A percentile compares a stretch with the other conserved stretches of the same genome.
Evolutionary conservation across 208 protist species (phyloP).

Genomic region (Acanthamoeba polyphaga): DNA sequence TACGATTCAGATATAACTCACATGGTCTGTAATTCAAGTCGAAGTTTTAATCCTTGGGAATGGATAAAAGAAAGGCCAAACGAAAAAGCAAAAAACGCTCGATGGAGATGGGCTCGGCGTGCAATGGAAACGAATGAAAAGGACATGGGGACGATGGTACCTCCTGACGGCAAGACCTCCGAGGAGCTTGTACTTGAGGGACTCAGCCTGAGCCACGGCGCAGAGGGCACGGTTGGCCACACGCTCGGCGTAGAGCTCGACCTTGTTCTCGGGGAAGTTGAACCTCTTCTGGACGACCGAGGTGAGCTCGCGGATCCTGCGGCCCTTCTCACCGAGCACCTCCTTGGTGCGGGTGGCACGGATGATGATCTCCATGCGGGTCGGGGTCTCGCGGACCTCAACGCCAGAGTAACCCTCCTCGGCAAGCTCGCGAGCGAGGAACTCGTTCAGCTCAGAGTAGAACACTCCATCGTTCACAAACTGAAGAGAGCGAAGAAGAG

Average conservation of each 20-base stretch:
- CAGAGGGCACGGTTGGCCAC: constrained; percentile 98
- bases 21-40: not conserved
- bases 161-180: constrained; percentile 98
- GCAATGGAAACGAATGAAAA: not conserved
- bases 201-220: constrained; percentile 99
- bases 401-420: constrained; percentile 98
- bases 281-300: constrained; percentile 98
- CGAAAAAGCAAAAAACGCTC: not conserved
- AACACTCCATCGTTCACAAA: constrained; percentile 99
- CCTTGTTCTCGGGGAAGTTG: constrained; percentile 95
- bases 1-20: constrained; percentile 11
- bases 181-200: constrained; percentile 98
- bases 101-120: too few relatives aligned
- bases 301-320: constrained; percentile 98
- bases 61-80: not conserved
- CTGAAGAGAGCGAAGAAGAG: constrained; percentile 85
- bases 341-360: constrained; percentile 96
- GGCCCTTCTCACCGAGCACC: constrained; percentile 96
- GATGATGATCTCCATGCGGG: constrained; percentile 99
- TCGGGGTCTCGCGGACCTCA: constrained; percentile 96
- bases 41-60: not conserved
- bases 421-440: constrained; percentile 98
- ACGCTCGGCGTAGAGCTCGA: constrained; percentile 98
- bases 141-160: not conserved
- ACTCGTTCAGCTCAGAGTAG: constrained; percentile 99